A percentile compares a stretch with the other conserved stretches of the same genome.
phyloP scores from a whole-genome alignment of 2,329 filamentous ascomycete species.

The Magnaporthiopsis rhizophila region DNA sequence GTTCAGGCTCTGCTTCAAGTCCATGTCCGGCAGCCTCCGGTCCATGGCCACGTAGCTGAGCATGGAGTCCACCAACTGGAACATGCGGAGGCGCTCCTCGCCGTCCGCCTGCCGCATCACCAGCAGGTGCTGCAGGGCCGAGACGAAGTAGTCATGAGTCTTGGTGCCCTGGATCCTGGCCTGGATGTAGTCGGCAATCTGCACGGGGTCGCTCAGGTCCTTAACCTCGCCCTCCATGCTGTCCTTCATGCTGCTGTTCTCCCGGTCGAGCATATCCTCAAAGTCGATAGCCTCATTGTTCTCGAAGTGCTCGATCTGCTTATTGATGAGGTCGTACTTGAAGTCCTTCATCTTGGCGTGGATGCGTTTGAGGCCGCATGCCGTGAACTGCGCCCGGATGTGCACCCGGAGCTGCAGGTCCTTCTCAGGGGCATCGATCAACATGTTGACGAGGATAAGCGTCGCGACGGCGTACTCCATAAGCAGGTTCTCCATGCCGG shows the following conservation, averaged over 20 bases:
- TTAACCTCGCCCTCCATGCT: constrained; percentile 77
- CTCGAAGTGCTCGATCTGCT: constrained; percentile 90
- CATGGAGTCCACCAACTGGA: constrained; percentile 98
- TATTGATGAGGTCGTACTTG: constrained; percentile 97
- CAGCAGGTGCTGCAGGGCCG: constrained; percentile 88
- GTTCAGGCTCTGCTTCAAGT: constrained; percentile 94
- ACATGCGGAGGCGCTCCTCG: constrained; percentile 89
- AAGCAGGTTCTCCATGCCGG: constrained; percentile 95
- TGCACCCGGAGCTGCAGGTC: constrained; percentile 90
- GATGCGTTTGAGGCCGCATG: constrained; percentile 89
- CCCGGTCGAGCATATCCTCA: constrained; percentile 88
- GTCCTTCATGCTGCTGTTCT: constrained; percentile 86
- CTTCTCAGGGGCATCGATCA: constrained; percentile 81
- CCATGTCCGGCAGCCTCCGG: constrained; percentile 87
- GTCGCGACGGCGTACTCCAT: constrained; percentile 99
- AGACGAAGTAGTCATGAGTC: constrained; percentile 92
- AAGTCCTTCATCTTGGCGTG: constrained; percentile 96
- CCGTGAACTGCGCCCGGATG: constrained; percentile 91
- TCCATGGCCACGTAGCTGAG: constrained; percentile 99
- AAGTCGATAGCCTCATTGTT: constrained; percentile 97
- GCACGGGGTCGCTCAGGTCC: constrained; percentile 84
- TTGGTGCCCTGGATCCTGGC: constrained; percentile 73
- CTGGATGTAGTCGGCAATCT: constrained; percentile 92
- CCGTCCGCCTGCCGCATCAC: constrained; percentile 86
- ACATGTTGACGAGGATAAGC: constrained; percentile 91